Base-by-base conservation (phyloP, 352 stramenopile genomes). In the Thalassiosira exigua region DNA sequence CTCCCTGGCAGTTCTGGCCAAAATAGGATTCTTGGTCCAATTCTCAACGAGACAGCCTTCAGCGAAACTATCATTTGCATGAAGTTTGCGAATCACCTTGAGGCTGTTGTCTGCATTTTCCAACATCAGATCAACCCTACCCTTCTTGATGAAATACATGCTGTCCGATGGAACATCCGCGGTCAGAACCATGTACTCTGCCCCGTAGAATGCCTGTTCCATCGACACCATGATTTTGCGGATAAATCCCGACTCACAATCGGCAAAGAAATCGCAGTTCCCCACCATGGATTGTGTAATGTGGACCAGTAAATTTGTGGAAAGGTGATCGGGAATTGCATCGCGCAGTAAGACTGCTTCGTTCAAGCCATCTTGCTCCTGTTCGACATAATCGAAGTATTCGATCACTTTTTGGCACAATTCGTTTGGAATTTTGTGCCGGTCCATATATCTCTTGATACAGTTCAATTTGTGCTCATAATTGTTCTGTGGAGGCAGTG, bases 71-170 rank as follows among this genome's bases (percentile, higher is more conserved):
- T 75, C 78, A 64, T 87, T 80, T 27, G 69, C 32, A 27, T 76
- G 44, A 3, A 90, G 69, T 59, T 75, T 66, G 22, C 52, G 62
- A 19, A 78, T 72, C 9, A 84, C 30, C n/a, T 75, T 79, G 7
- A 81, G 48, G 41, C 22, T 69, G 21, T 50, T 14, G 42, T 73
- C 48, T 7, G 70, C 26, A 19, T 69, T 76, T 33, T 79, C 57
- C 48, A 60, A 19, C 33, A 89, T 30, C 19, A 89, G 59, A 51
- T 85, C 69, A 32, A 85, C 81, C 52, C 58, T 74, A n/a, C 84
- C 84, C 52, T 73, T 78, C 59, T 85, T 85, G 19, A 90, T 81
- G 50, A 90, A 90, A 65, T 79, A 90, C 78, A 88, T 87, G 33
- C 81, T 73, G 33, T 79, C 56, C 11, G 77, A 72, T 50, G 70